Conservation (phyloP, 2,329 filamentous ascomycete genomes). For the Diaporthe capsici region DNA sequence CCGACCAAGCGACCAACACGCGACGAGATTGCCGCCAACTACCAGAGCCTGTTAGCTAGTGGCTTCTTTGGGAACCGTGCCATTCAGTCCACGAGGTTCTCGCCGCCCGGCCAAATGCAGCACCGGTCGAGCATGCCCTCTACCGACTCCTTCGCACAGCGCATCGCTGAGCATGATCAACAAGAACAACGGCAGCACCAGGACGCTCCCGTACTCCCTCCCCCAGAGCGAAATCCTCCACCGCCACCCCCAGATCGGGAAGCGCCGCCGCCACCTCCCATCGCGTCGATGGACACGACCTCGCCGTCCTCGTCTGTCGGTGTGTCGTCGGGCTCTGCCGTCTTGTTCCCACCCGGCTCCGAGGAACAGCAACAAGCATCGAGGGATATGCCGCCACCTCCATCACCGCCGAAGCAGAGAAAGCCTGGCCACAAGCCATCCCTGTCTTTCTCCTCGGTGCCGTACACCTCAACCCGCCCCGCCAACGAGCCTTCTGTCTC, state of each 20-base stretch:
- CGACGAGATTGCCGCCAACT: constrained; percentile 70
- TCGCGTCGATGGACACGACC: constrained; percentile 23
- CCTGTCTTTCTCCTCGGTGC: constrained; percentile 33
- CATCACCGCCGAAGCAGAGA: constrained; percentile 35
- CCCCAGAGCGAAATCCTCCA: constrained; percentile 40
- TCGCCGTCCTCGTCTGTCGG: constrained; percentile 5
- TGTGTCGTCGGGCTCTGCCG: constrained; percentile 12
- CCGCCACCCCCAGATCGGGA: constrained; percentile 24
- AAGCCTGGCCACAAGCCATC: constrained; percentile 31
- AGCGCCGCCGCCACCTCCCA: constrained; percentile 42
- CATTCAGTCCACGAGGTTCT: constrained; percentile 69
- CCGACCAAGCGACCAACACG: constrained; percentile 51
- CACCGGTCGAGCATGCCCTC: constrained; percentile 10
- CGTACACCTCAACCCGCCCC: constrained; percentile 23
- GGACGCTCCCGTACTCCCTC: constrained; percentile 15
- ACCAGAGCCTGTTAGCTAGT: constrained; percentile 68
- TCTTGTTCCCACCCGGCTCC: constrained; percentile 14
- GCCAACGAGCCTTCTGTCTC: constrained; percentile 8
- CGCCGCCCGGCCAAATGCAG: constrained; percentile 45
- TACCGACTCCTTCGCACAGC: constrained; percentile 38
- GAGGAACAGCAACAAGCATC: constrained; percentile 2
- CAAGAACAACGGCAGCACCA: constrained; percentile 9
- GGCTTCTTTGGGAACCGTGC: constrained; percentile 73
- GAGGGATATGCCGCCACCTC: constrained; percentile 32
- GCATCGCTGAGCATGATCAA: constrained; percentile 11